Conservation (phyloP, 345 rosid genomes). For the Boechera divaricarpa region DNA sequence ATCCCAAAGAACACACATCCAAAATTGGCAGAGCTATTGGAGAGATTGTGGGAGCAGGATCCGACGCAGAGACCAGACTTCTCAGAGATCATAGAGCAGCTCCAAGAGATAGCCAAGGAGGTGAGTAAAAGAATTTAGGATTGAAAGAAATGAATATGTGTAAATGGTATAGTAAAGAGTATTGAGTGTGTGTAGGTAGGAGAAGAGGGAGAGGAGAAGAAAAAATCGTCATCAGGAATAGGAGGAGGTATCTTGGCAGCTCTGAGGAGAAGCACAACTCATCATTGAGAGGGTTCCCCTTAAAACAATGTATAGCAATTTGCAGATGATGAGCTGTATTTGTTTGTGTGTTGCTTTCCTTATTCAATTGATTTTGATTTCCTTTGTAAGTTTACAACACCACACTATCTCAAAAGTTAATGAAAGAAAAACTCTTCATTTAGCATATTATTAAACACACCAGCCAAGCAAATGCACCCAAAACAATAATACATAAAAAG, state of each 20-base stretch:
- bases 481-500: too few species aligned
- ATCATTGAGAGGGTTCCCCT: slow-evolving; percentile 45
- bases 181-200: slow-evolving; percentile 58
- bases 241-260: slow-evolving; percentile 80
- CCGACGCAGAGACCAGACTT: slow-evolving; percentile 87
- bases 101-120: slow-evolving; percentile 77
- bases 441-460: too few species aligned
- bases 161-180: background rate
- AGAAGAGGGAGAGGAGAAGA: slow-evolving; percentile 74
- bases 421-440: too few species aligned
- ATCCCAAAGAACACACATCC: slow-evolving; percentile 72
- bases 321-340: slow-evolving; percentile 6
- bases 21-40: slow-evolving; percentile 68
- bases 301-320: slow-evolving; percentile 25
- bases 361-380: slow-evolving; percentile 4
- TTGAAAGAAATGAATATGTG: background rate
- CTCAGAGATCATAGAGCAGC: slow-evolving; percentile 68
- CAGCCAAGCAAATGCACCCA: too few species aligned
- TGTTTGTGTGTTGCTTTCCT: slow-evolving; percentile 7
- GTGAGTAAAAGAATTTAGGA: slow-evolving; percentile 43
- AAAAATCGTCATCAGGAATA: slow-evolving; percentile 50
- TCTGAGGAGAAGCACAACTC: slow-evolving; percentile 71
- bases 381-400: background rate
- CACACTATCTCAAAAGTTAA: too few species aligned
- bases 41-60: slow-evolving; percentile 91